Evolutionary conservation across 75 land plant genomes (phyloP).

Genomic region (Pseudotsuga menziesii): DNA sequence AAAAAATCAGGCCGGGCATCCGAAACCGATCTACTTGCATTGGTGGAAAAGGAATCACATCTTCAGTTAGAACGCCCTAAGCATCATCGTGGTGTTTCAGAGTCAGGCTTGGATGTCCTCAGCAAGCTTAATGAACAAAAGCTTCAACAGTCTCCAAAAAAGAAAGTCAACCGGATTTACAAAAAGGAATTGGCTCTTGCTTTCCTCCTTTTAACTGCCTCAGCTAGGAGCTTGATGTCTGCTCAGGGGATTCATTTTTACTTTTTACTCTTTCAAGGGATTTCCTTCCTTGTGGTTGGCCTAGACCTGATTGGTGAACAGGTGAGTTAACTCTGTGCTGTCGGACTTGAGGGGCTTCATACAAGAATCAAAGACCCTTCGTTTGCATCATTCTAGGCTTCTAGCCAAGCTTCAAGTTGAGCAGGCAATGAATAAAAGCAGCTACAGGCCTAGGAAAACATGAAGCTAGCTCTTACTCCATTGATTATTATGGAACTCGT

Average conservation of each 20-base stretch:
- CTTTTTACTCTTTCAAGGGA: slow-evolving; percentile 84
- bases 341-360: not conserved
- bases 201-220: slow-evolving; percentile 70
- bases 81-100: slow-evolving; percentile 43
- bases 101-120: slow-evolving; percentile 34
- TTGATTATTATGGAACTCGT: not conserved
- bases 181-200: slow-evolving; percentile 72
- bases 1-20: slow-evolving; percentile 85
- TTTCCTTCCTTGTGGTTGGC: slow-evolving; percentile 70
- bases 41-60: slow-evolving; percentile 30
- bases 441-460: not conserved
- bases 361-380: not conserved
- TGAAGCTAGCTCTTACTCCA: not conserved
- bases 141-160: slow-evolving; percentile 22
- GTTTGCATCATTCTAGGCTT: not conserved
- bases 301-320: slow-evolving; percentile 63
- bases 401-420: not conserved
- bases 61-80: slow-evolving; percentile 7
- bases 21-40: slow-evolving; percentile 57
- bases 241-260: slow-evolving; percentile 92
- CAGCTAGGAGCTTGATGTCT: slow-evolving; percentile 68
- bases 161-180: slow-evolving; percentile 66
- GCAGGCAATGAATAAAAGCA: not conserved
- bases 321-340: slow-evolving; percentile 20
- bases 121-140: slow-evolving; percentile 13